Conservation (phyloP, 2,329 filamentous ascomycete species). For the Fusarium decemcellulare region DNA sequence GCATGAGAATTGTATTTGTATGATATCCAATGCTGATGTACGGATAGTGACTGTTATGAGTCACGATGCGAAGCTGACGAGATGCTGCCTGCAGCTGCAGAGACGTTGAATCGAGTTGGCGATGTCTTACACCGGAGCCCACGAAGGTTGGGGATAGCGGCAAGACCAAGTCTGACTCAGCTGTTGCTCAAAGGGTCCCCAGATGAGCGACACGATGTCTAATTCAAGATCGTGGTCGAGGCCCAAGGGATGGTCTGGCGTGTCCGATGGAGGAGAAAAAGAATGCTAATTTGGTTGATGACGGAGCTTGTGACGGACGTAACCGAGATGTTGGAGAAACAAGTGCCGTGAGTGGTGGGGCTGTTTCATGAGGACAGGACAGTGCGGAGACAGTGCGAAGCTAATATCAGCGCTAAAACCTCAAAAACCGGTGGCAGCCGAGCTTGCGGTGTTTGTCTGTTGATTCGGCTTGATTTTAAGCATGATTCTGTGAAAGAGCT, state of each 20-base stretch:
- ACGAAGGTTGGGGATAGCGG: constrained; percentile 1
- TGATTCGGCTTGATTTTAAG: background rate
- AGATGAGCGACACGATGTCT: constrained; percentile 3
- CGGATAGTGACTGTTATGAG: too few species aligned
- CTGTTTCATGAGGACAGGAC: constrained; percentile 31
- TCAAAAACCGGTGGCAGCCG: constrained; percentile 23
- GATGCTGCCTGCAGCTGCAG: constrained; percentile 16
- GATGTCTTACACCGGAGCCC: background rate
- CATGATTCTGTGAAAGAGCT: constrained; percentile 21
- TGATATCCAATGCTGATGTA: too few species aligned
- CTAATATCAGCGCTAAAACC: constrained; percentile 28
- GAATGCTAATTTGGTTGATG: constrained; percentile 39
- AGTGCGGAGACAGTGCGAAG: constrained; percentile 37
- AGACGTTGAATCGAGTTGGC: constrained; percentile 16
- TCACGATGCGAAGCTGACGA: constrained; percentile 32
- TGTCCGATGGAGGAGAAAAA: constrained; percentile 23
- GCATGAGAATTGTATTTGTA: background rate
- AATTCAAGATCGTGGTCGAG: constrained; percentile 4
- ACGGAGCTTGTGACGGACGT: constrained; percentile 27
- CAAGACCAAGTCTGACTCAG: background rate
- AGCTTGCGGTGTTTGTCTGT: constrained; percentile 11
- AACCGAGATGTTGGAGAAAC: constrained; percentile 45
- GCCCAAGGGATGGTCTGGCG: constrained; percentile 20
- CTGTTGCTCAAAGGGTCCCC: constrained; percentile 5
- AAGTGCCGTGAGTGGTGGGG: constrained; percentile 42